Evolutionary conservation across 225 moss, liverwort and hornwort species (phyloP).

Genomic region (Pseudisothecium myosuroides): DNA sequence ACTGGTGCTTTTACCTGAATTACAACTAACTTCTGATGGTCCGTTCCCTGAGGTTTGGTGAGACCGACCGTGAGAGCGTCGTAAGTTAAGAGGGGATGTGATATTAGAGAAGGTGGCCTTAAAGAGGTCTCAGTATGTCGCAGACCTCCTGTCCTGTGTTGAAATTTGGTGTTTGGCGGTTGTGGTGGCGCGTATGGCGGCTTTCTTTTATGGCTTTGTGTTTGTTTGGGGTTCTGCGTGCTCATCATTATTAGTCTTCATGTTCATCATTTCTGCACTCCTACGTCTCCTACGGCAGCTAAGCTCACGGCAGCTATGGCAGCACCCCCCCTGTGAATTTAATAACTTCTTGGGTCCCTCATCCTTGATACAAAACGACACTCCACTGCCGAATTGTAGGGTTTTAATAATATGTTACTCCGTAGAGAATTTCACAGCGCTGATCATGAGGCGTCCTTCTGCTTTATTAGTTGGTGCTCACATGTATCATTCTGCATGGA

Average conservation of each 20-base stretch:
- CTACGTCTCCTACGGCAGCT: not conserved
- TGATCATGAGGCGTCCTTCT: not conserved
- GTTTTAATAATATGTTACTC: not conserved
- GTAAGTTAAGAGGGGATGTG: not conserved
- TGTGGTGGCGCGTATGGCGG: not conserved
- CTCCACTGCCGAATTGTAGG: not conserved
- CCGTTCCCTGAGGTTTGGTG: not conserved
- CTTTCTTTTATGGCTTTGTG: not conserved
- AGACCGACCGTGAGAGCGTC: not conserved
- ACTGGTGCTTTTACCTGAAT: too few relatives aligned
- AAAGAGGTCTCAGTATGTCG: not conserved
- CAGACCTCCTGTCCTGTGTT: not conserved
- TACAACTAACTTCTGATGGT: too few relatives aligned
- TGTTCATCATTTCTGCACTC: not conserved
- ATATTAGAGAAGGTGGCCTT: not conserved
- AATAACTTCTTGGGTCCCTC: not conserved
- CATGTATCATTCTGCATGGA: not conserved
- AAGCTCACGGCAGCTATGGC: too few relatives aligned
- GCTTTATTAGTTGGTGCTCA: not conserved
- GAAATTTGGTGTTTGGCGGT: not conserved
- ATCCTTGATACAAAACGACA: not conserved
- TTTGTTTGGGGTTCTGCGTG: not conserved
- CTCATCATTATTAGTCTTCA: slow-evolving; percentile 2
- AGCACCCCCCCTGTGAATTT: not conserved
- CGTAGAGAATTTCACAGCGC: not conserved